Evolutionary conservation across 1,284 basidiomycete genomes (phyloP).

Genomic region (Boletellus sp.): DNA sequence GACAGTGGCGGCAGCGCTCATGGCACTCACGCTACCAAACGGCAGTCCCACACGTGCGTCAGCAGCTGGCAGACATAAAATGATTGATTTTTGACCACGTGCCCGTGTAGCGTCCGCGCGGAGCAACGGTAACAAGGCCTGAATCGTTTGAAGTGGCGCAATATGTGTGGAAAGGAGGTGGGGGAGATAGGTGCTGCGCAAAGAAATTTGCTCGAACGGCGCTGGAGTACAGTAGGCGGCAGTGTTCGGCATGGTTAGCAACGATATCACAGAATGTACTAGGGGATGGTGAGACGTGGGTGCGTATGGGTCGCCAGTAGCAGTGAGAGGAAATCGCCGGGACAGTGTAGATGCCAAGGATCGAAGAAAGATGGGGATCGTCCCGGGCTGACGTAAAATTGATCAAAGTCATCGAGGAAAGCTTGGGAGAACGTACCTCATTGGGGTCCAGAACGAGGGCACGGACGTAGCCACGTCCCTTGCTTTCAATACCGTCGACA

Average conservation of each 20-base stretch:
- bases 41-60: constrained; percentile 69
- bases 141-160: constrained; percentile 69
- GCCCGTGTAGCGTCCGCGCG: constrained; percentile 56
- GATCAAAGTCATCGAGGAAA: not conserved
- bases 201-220: constrained; percentile 68
- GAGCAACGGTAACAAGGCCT: constrained; percentile 70
- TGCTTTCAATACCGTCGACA: constrained; percentile 57
- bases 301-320: constrained; percentile 74
- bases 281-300: constrained; percentile 59
- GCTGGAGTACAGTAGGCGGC: constrained; percentile 41
- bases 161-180: constrained; percentile 70
- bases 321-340: constrained; percentile 74
- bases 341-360: constrained; percentile 74
- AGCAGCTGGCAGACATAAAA: constrained; percentile 67
- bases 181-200: constrained; percentile 58
- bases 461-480: constrained; percentile 68
- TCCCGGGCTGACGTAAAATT: constrained; percentile 49
- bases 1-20: constrained; percentile 68
- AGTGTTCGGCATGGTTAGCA: constrained; percentile 52
- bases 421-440: constrained; percentile 44
- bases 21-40: constrained; percentile 56
- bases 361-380: constrained; percentile 69
- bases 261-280: constrained; percentile 67
- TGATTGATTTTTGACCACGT: constrained; percentile 54
- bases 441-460: constrained; percentile 74